Evolutionary conservation across 1,284 basidiomycete genomes (phyloP).

Genomic region (Tilletia indica): DNA sequence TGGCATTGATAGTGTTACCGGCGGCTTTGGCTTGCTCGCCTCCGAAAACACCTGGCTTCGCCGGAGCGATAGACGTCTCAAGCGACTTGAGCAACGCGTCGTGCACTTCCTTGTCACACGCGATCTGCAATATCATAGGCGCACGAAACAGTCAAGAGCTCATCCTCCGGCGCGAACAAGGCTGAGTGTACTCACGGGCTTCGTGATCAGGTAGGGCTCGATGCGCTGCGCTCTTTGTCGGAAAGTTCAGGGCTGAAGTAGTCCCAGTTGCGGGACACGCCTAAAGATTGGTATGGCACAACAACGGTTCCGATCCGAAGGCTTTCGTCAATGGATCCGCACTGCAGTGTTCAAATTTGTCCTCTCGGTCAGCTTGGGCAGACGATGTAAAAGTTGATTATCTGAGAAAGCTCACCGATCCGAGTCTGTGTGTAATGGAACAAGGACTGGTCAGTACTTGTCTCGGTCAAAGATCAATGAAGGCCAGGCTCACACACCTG

Average conservation of each 20-base stretch:
- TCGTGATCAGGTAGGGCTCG: constrained; percentile 69
- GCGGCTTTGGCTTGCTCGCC: constrained; percentile 26
- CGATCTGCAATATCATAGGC: constrained; percentile 55
- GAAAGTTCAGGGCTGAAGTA: constrained; percentile 57
- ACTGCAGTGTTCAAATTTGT: constrained; percentile 47
- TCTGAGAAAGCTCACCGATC: neutral
- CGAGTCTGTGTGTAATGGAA: neutral
- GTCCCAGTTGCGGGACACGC: constrained; percentile 73
- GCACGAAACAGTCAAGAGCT: neutral
- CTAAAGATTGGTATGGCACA: constrained; percentile 68
- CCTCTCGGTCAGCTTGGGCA: neutral
- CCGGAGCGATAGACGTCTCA: constrained; percentile 22
- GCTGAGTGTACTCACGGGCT: constrained; percentile 55
- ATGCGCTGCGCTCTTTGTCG: constrained; percentile 27
- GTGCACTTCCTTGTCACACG: constrained; percentile 64
- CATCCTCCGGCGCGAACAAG: too few species aligned
- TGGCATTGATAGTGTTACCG: constrained; percentile 40
- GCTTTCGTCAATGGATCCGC: constrained; percentile 68
- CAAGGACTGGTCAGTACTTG: neutral
- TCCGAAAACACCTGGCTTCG: constrained; percentile 19
- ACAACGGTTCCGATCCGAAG: constrained; percentile 72
- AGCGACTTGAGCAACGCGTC: constrained; percentile 40
- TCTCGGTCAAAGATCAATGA: neutral
- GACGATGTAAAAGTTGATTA: neutral
- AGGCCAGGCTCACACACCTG: constrained; percentile 15